These are phyloP conservation scores for Coccomyxa subellipsoidea DNA, from an alignment of 163 green algal genomes.

Conservation along the genomic window DNA sequence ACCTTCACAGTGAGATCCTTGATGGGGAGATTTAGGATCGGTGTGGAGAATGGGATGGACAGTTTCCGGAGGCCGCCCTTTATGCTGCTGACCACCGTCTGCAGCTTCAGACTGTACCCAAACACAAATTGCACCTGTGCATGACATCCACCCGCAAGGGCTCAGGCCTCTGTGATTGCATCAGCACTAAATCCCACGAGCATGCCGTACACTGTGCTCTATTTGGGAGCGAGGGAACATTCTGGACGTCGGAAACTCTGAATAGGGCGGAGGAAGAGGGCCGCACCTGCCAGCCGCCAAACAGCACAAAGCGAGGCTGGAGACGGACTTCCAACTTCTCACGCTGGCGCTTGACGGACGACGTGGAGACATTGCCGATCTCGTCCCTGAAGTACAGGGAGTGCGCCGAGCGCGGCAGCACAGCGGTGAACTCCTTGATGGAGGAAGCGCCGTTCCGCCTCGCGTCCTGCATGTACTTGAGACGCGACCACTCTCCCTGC, in stretches of 20 bases:
- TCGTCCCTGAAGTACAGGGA: slow-evolving; percentile 82
- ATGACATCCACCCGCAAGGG: background rate
- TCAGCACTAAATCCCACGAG: background rate
- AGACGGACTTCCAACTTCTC: slow-evolving; percentile 28
- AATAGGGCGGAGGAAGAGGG: slow-evolving; percentile 18
- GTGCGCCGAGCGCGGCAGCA: slow-evolving; percentile 57
- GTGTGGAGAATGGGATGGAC: slow-evolving; percentile 47
- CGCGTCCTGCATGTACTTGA: slow-evolving; percentile 32
- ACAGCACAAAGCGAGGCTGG: slow-evolving; percentile 77
- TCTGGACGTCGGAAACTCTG: too few relatives aligned
- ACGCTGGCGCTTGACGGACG: slow-evolving; percentile 13
- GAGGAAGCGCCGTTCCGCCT: background rate
- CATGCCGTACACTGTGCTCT: too few relatives aligned
- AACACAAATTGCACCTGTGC: slow-evolving; percentile 65
- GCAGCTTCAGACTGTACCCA: slow-evolving; percentile 73
- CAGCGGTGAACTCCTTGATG: slow-evolving; percentile 40
- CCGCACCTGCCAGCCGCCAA: slow-evolving; percentile 76
- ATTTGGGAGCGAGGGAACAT: too few relatives aligned
- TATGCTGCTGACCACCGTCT: slow-evolving; percentile 29
- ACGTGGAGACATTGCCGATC: slow-evolving; percentile 92
- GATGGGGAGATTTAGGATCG: slow-evolving; percentile 60
- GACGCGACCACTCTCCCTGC: slow-evolving; percentile 56
- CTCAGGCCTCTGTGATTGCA: background rate
- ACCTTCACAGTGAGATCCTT: slow-evolving; percentile 54
- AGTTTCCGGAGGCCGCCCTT: slow-evolving; percentile 38